These are phyloP conservation scores for Gelatoporia subvermispora DNA, from an alignment of 768 basidiomycete species.

Conservation along the genomic window DNA sequence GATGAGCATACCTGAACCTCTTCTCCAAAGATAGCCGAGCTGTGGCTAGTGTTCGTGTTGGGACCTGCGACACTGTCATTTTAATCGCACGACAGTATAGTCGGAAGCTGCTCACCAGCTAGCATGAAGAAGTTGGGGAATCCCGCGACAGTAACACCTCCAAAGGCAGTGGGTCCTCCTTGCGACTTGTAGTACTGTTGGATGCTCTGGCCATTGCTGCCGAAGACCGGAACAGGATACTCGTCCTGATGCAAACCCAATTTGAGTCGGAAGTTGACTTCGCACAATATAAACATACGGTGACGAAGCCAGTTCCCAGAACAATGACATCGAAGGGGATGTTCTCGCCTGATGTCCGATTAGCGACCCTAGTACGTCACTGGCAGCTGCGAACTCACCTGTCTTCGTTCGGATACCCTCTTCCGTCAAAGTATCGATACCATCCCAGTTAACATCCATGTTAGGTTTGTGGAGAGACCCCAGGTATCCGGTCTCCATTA, in stretches of 20 bases:
- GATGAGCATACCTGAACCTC: conserved; percentile 10
- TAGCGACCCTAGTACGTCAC: no score
- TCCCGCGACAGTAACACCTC: conserved; percentile 28
- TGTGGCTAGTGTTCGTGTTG: conserved; percentile 17
- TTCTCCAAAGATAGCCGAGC: conserved; percentile 14
- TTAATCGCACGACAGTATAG: not conserved
- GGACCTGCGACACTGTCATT: conserved; percentile 8
- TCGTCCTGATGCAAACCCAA: conserved; percentile 1
- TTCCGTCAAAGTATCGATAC: conserved; percentile 12
- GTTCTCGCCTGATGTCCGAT: conserved; percentile 11
- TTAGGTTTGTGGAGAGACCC: conserved; percentile 24
- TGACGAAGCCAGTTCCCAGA: conserved; percentile 29
- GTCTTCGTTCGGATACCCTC: conserved; percentile 22
- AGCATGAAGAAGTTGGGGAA: conserved; percentile 34
- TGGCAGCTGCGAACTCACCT: conserved; percentile 1
- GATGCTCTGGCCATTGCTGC: conserved; percentile 19
- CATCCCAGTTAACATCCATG: conserved; percentile 22
- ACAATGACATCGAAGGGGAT: conserved; percentile 29
- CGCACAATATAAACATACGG: conserved; percentile 13
- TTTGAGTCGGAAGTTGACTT: not conserved
- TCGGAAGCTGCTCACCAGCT: conserved; percentile 15
- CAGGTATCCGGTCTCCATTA: conserved; percentile 30
- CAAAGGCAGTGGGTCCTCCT: conserved; percentile 30
- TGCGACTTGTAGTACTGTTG: conserved; percentile 24
- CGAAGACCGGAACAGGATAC: conserved; percentile 14